These are phyloP conservation scores for Tetradesmus lagerheimii DNA, from an alignment of 139 green algal species.

Conservation along the genomic window DNA sequence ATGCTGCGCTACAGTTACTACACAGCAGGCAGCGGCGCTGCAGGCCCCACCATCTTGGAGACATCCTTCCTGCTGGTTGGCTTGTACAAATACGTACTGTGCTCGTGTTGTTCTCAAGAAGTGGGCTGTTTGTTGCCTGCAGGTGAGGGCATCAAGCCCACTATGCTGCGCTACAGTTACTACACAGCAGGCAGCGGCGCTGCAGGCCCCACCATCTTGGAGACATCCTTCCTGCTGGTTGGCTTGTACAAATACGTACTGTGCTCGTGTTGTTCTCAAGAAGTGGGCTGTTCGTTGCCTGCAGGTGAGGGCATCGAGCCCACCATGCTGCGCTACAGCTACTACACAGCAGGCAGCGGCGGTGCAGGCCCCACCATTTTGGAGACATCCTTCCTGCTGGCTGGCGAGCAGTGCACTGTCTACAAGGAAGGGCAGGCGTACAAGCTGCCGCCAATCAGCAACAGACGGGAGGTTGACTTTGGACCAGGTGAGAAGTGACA, in stretches of 20 bases:
- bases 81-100: too few species aligned
- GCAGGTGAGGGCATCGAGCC: slow-evolving; percentile 69
- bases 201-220: slow-evolving; percentile 94
- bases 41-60: slow-evolving; percentile 95
- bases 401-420: slow-evolving; percentile 48
- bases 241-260: too few species aligned
- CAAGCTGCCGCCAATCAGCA: slow-evolving; percentile 80
- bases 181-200: slow-evolving; percentile 92
- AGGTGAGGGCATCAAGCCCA: slow-evolving; percentile 68
- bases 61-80: slow-evolving; percentile 80
- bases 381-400: slow-evolving; percentile 90
- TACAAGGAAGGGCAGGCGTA: slow-evolving; percentile 77
- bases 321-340: slow-evolving; percentile 84
- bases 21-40: slow-evolving; percentile 90
- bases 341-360: slow-evolving; percentile 93
- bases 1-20: slow-evolving; percentile 91
- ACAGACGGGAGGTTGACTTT: slow-evolving; percentile 92
- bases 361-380: slow-evolving; percentile 96
- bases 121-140: neutral
- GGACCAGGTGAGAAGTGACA: slow-evolving; percentile 69
- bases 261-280: slow-evolving; percentile 61
- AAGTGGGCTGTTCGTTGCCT: neutral
- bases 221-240: slow-evolving; percentile 83
- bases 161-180: slow-evolving; percentile 89
- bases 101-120: too few species aligned